Evolutionary conservation across 106 monocot genomes (phyloP).

Genomic region (Cymbidium sinense): DNA sequence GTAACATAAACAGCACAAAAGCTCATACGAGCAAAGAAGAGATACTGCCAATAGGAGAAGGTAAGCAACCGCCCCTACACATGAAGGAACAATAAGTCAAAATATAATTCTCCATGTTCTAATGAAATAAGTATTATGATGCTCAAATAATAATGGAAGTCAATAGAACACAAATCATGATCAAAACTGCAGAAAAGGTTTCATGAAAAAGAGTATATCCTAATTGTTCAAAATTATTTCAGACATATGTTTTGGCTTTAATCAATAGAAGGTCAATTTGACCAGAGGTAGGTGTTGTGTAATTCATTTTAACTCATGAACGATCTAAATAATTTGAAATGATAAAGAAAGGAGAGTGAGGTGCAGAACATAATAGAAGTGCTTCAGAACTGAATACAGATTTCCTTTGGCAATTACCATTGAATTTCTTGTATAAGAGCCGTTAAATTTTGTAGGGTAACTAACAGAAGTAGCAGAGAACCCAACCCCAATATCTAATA

Average conservation of each 20-base stretch:
- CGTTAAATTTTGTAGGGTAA: too few species aligned
- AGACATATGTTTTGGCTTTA: background rate
- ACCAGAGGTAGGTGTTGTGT: background rate
- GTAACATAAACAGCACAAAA: constrained; percentile 97
- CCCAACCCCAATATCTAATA: too few species aligned
- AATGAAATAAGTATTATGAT: background rate
- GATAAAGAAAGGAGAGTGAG: background rate
- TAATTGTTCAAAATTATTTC: background rate
- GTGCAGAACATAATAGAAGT: background rate
- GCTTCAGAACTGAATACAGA: background rate
- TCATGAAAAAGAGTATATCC: background rate
- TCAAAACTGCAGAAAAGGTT: background rate
- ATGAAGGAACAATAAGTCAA: constrained; percentile 1
- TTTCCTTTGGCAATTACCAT: background rate
- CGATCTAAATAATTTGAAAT: background rate
- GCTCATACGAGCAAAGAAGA: constrained; percentile 89
- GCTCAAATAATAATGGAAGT: background rate
- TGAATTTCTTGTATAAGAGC: background rate
- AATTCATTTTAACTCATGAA: background rate
- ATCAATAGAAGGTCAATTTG: background rate
- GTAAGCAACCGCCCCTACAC: constrained; percentile 87
- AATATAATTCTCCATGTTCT: background rate
- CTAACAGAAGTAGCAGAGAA: too few species aligned
- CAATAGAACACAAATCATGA: background rate
- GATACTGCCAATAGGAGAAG: constrained; percentile 77